Evolutionary conservation across 176 grass and related monocot genomes (phyloP).

Genomic region (Themeda triandra): DNA sequence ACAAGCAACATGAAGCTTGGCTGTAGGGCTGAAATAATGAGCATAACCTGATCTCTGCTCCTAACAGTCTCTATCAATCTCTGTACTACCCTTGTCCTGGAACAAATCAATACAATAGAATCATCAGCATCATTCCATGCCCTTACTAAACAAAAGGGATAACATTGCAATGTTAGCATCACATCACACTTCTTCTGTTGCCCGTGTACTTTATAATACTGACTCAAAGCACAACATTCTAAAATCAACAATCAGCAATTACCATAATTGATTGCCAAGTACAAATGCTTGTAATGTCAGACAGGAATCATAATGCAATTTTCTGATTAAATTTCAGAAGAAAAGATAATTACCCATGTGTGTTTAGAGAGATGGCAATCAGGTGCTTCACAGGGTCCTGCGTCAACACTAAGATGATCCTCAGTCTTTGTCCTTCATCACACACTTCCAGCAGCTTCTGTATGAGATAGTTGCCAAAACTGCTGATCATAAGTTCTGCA

Average conservation of each 20-base stretch:
- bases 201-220: neutral
- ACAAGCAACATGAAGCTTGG: conserved; percentile 64
- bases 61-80: conserved; percentile 82
- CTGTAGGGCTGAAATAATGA: conserved; percentile 58
- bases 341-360: conserved; percentile 67
- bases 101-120: conserved; percentile 50
- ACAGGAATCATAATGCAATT: neutral
- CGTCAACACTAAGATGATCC: conserved; percentile 47
- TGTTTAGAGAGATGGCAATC: conserved; percentile 60
- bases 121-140: conserved; percentile 5
- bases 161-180: conserved; percentile 1
- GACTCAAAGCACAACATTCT: conserved; percentile 7
- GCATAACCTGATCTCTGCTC: conserved; percentile 42
- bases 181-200: neutral
- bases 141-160: neutral
- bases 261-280: neutral
- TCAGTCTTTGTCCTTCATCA: conserved; percentile 64
- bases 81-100: conserved; percentile 87
- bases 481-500: conserved; percentile 63
- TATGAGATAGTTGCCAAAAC: conserved; percentile 83
- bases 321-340: neutral
- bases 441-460: conserved; percentile 81
- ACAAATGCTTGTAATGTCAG: neutral
- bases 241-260: conserved; percentile 25
- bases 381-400: conserved; percentile 51